Base-by-base conservation (phyloP, 2,329 filamentous ascomycete species). In the Helicocarpus griseus region DNA sequence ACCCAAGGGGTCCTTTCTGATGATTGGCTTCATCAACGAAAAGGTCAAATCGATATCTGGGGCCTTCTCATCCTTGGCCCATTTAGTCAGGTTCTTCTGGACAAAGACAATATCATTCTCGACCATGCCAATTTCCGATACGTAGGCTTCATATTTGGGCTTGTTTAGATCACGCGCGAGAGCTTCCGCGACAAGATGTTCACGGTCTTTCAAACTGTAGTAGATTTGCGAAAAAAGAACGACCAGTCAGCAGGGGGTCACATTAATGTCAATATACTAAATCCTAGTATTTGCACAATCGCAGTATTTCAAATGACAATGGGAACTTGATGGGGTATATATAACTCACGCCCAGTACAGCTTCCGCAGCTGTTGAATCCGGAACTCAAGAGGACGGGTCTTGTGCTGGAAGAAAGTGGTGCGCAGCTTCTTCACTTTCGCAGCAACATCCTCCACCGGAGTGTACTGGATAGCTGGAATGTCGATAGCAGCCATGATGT, bases 1-100 rank as follows among this genome's bases (percentile, higher is more conserved):
- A 33, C 93, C 93, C 52, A 96, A 69, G 1, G 93, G 93, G 63
- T 97, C 91, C 72, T 95, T 94, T 58, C 83, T 78, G 65, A 94
- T 83, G 63, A 79, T 84, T 35, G 89, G 86, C 51, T 76, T 83
- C 72, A 95, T 78, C 39, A 85, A 65, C 58, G 77, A 77, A 70
- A 84, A 88, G 39, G 78, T 76, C 43, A 89, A 65, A 11, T 83
- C 75, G 17, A 94, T 84, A 64, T 89, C 84, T 40, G 73, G 70
- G 29, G 88, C 76, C 61, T 77, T 77, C 69, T 96, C 89, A 63
- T 96, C 91, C 67, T 88, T 86, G 61, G 82, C 81, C 78, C 89
- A 96, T 60, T 82, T 81, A 68, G 85, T 81, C 50, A 97, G 74
- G 65, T 94, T 86, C 62, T 86, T 81, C 63, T 85, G 78, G 63